Base-by-base conservation (phyloP, 495 filamentous ascomycete genomes). In the Letharia columbiana region DNA sequence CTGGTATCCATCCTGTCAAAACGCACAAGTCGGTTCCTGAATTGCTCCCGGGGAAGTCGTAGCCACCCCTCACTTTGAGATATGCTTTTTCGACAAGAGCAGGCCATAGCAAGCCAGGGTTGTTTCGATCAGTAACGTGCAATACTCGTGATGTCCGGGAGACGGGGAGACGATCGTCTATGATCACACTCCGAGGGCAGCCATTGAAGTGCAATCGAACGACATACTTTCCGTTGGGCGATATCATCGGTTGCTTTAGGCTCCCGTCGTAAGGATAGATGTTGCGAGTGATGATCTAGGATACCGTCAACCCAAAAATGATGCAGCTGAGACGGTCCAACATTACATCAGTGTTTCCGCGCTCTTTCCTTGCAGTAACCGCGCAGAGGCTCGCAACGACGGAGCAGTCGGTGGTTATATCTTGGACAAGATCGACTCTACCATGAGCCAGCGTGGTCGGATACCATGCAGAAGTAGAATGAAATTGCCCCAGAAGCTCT, bases 41-140 rank as follows among this genome's bases (percentile, higher is more conserved):
- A 73, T 99, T 97, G 71, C 93, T 97, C n/a, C 94, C 94, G 3
- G 94, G 94, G 69, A 99, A 98, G 69, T 98, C 91, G 74, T 99
- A 99, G 42, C 94, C 95, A 42, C 95, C 95, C 31, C 91, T 84
- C 11, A 98, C 83, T 77, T 98, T 99, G n/a, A 99, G 78, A 68
- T 98, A 99, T 5, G 94, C 94, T 72, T 99, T 99, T 75, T 99
- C 94, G 44, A 97, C 78, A 39, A 99, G 77, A 35, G 94, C 92
- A n/a, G 93, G 94, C 90, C 91, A 97, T 31, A 96, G 73, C 47
- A 92, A 80, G 23, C 73, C 75, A 15, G 88, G 86, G 67, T 96
- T 88, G 40, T 87, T 87, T 33, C 91, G 84, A 71, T 98, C 92
- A 49, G 93, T 82, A n/a, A 98, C 91, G 75, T 96, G 89, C 2